Conservation (phyloP, 108 stramenopile genomes). For the Skeletonema potamos region DNA sequence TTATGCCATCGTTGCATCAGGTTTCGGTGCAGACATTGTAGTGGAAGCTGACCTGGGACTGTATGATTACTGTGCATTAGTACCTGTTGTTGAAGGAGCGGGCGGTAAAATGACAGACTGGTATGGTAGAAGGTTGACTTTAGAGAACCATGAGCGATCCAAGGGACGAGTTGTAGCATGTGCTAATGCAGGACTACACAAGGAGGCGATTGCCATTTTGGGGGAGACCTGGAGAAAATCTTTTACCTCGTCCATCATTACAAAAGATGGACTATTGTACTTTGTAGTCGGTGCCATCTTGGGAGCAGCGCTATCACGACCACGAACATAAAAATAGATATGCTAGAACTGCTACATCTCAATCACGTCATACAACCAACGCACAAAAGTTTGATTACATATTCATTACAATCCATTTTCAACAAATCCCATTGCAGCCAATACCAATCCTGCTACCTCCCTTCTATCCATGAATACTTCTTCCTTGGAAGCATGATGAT, state of each 20-base stretch:
- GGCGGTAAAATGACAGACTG: constrained; percentile 60
- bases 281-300: not conserved
- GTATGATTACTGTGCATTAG: constrained; percentile 61
- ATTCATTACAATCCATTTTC: constrained; percentile 49
- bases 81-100: constrained; percentile 57
- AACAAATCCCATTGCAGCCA: constrained; percentile 73
- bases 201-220: constrained; percentile 39
- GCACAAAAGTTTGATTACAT: not conserved
- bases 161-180: constrained; percentile 56
- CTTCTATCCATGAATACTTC: constrained; percentile 51
- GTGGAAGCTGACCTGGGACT: constrained; percentile 58
- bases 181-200: constrained; percentile 42
- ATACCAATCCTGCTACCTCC: constrained; percentile 70
- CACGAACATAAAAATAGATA: not conserved
- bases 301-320: not conserved
- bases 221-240: not conserved
- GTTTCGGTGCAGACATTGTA: constrained; percentile 54
- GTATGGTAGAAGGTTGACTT: constrained; percentile 39
- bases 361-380: not conserved
- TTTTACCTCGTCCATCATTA: not conserved
- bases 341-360: no score
- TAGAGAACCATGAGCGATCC: constrained; percentile 41
- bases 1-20: constrained; percentile 58
- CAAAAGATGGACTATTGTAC: not conserved
- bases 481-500: constrained; percentile 21